phyloP scores from a whole-genome alignment of 768 basidiomycete species.

The Cystofilobasidium bisporidii region DNA sequence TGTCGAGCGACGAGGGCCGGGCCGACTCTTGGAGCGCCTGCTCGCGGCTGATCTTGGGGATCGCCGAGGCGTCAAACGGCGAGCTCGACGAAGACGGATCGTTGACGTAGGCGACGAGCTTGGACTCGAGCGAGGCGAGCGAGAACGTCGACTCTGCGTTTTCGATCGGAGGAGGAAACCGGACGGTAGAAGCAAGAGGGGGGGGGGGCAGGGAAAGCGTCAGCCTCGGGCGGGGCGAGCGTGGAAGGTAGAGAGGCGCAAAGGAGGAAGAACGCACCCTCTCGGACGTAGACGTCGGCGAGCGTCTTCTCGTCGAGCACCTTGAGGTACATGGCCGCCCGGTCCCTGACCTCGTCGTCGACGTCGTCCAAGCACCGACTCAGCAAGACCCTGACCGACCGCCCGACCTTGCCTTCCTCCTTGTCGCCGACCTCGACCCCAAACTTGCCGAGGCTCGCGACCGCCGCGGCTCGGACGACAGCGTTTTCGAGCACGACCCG shows the following conservation, averaged over 20 bases:
- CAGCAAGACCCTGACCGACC: conserved; percentile 77
- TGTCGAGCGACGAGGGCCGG: conserved; percentile 76
- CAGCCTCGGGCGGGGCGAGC: no score
- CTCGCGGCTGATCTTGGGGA: conserved; percentile 88
- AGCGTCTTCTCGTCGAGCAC: conserved; percentile 68
- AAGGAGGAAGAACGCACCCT: conserved; percentile 52
- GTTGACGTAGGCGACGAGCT: conserved; percentile 86
- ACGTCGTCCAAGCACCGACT: conserved; percentile 95
- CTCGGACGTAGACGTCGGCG: conserved; percentile 79
- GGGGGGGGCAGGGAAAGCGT: neutral
- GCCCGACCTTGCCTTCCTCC: conserved; percentile 50
- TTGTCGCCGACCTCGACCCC: conserved; percentile 77
- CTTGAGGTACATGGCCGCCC: conserved; percentile 87
- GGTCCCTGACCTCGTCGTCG: conserved; percentile 96
- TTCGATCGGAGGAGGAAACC: no score
- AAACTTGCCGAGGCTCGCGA: conserved; percentile 89
- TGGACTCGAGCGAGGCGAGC: conserved; percentile 74
- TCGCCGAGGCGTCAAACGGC: conserved; percentile 70
- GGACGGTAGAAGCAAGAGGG: neutral
- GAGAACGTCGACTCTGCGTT: conserved; percentile 86
- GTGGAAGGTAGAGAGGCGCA: neutral
- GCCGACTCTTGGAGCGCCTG: conserved; percentile 82
- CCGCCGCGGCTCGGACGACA: conserved; percentile 92
- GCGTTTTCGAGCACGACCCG: conserved; percentile 97
- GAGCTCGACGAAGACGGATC: conserved; percentile 59